Percentiles rank a stretch among this genome's conserved stretches.
These are phyloP conservation scores for Aspergillus piperis DNA, from an alignment of 2,329 filamentous ascomycete genomes.

Conservation along the genomic window DNA sequence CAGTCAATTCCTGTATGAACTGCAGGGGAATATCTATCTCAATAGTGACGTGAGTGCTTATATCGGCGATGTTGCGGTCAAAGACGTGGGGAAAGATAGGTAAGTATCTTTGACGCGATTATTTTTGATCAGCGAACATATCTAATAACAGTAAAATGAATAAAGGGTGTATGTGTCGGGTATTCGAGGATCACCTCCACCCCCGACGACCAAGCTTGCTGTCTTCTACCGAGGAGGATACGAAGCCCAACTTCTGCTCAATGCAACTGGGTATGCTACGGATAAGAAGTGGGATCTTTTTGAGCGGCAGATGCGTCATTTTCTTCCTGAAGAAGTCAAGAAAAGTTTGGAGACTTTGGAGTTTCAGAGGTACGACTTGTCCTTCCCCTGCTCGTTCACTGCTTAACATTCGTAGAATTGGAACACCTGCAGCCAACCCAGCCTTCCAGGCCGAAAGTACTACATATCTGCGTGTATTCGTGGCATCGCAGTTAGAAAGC, in stretches of 20 bases:
- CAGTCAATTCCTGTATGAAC: slow-evolving; percentile 53
- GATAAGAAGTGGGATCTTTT: slow-evolving; percentile 53
- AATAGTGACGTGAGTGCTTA: slow-evolving; percentile 51
- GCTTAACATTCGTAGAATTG: slow-evolving; percentile 28
- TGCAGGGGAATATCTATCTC: slow-evolving; percentile 52
- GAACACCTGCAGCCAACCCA: slow-evolving; percentile 43
- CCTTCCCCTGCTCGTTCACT: no score
- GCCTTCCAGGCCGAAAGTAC: slow-evolving; percentile 45
- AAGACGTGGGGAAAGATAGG: slow-evolving; percentile 38
- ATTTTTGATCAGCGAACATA: background rate
- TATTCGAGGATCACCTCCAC: slow-evolving; percentile 47
- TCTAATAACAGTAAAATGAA: background rate
- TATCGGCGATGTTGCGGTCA: slow-evolving; percentile 38
- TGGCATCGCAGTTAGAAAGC: slow-evolving; percentile 37
- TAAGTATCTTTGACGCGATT: slow-evolving; percentile 1
- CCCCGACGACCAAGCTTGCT: slow-evolving; percentile 56
- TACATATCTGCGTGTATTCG: slow-evolving; percentile 50
- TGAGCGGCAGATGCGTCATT: slow-evolving; percentile 50
- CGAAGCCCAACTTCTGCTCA: slow-evolving; percentile 49
- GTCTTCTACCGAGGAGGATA: slow-evolving; percentile 54
- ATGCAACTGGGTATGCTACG: slow-evolving; percentile 53
- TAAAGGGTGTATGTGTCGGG: slow-evolving; percentile 46
- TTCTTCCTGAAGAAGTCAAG: slow-evolving; percentile 43
- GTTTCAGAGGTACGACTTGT: slow-evolving; percentile 47
- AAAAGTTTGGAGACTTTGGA: slow-evolving; percentile 54